Evolutionary conservation across 495 filamentous ascomycete species (phyloP).

Genomic region (Annulohypoxylon nitens): DNA sequence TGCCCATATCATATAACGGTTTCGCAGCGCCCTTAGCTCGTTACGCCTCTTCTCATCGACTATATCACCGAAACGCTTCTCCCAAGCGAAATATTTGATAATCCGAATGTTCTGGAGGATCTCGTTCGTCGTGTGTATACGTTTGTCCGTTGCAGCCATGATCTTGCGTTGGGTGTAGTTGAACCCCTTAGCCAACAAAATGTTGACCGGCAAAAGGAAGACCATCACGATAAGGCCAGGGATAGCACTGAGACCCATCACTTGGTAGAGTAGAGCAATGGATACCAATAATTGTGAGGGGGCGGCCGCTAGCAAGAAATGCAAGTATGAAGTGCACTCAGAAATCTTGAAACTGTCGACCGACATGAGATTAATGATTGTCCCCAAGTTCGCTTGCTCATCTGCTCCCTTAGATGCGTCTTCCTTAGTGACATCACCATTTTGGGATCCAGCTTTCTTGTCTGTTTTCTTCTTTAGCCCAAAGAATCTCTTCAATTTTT

Average conservation of each 20-base stretch:
- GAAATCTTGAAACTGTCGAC: conserved; percentile 99
- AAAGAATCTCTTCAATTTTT: conserved; percentile 64
- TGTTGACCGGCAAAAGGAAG: conserved; percentile 87
- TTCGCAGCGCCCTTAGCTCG: conserved; percentile 83
- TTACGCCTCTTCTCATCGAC: conserved; percentile 87
- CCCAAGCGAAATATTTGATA: conserved; percentile 99
- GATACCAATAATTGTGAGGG: conserved; percentile 85
- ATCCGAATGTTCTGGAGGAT: conserved; percentile 97
- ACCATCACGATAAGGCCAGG: conserved; percentile 95
- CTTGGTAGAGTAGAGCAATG: conserved; percentile 79
- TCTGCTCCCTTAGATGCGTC: conserved; percentile 61
- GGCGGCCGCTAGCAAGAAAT: conserved; percentile 88
- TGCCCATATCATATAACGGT: conserved; percentile 91
- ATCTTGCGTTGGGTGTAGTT: conserved; percentile 87
- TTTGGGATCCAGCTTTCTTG: conserved; percentile 48
- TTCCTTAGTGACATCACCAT: conserved; percentile 50
- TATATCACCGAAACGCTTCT: conserved; percentile 86
- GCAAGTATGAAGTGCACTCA: conserved; percentile 90
- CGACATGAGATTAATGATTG: conserved; percentile 98
- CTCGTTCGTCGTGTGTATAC: conserved; percentile 97
- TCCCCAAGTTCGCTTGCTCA: conserved; percentile 89
- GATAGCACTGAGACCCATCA: conserved; percentile 93
- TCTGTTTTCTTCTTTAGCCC: conserved; percentile 71
- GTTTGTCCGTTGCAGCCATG: conserved; percentile 93
- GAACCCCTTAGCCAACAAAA: conserved; percentile 86